Percentiles rank a stretch among this genome's conserved stretches.
Conservation (phyloP, 768 basidiomycete genomes). For the Fistulinella prunicolor region DNA sequence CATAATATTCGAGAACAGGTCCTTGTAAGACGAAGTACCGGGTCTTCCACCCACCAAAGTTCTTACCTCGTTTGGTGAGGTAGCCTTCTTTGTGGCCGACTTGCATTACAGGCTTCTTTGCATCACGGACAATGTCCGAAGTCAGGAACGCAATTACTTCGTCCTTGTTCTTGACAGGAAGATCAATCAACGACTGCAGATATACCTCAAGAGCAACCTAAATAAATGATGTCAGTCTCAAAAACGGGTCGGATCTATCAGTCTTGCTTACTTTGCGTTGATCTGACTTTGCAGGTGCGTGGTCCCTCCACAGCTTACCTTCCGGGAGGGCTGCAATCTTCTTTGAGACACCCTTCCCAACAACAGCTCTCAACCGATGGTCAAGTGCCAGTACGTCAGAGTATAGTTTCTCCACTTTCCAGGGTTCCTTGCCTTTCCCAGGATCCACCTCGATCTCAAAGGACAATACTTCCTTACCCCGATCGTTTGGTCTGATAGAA, state of each 20-base stretch:
- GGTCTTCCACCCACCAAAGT: conserved; percentile 97
- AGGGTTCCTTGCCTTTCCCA: conserved; percentile 64
- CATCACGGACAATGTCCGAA: conserved; percentile 78
- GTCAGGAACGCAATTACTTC: conserved; percentile 92
- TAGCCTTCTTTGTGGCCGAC: conserved; percentile 92
- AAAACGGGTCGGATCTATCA: background rate
- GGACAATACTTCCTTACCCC: conserved; percentile 88
- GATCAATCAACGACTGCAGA: conserved; percentile 74
- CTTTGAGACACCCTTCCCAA: conserved; percentile 68
- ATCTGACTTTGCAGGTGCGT: conserved; percentile 95
- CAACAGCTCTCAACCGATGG: conserved; percentile 56
- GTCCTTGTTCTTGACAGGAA: conserved; percentile 83
- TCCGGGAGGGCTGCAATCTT: conserved; percentile 83
- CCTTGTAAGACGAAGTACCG: conserved; percentile 94
- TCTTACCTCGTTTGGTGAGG: conserved; percentile 93
- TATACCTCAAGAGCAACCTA: conserved; percentile 82
- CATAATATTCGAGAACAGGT: conserved; percentile 89
- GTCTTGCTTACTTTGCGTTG: conserved; percentile 75
- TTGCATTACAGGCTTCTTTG: conserved; percentile 74
- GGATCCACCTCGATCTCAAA: conserved; percentile 80
- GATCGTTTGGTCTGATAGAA: conserved; percentile 83
- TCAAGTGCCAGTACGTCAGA: conserved; percentile 91
- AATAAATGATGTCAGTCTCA: conserved; percentile 5
- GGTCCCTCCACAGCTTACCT: conserved; percentile 93
- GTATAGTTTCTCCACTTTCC: conserved; percentile 92